Base-by-base conservation (phyloP, 441 rosid species). In the Melastoma candidum region DNA sequence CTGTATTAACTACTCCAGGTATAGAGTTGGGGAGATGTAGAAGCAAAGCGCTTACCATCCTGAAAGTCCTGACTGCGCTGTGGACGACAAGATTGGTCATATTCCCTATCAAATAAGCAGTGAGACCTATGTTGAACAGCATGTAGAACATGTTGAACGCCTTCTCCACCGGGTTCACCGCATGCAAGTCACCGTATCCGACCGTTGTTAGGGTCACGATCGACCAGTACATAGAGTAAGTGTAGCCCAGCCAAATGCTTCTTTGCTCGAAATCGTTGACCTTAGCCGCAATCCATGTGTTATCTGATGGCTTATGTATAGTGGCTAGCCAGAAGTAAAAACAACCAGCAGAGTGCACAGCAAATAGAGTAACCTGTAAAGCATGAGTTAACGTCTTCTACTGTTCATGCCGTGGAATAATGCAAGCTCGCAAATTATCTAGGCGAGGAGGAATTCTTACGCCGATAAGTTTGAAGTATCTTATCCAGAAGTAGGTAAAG, bases 21-120 rank as follows among this genome's bases (percentile, higher is more conserved):
- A 17, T 36, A 36, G 41, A 36, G 7, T 36, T 4, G 41, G 1
- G 41, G 1, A 36, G 41, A 36, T 36, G 41, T 36, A 48, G 39
- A 5, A 45, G 39, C 22, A 17, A 47, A 49, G 48, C 13, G 46
- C 22, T 65, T 76, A 92, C 98, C 93, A 80, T 77, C 63, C 63
- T 56, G 47, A 87, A 82, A 39, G 89, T 88, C n/a, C 72, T 75
- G 45, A 71, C 68, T 7, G 89, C 81, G 3, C 75, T 62, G 58
- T 82, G 94, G 75, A 92, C 97, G 17, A 88, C 57, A 44, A 92
- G 98, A 64, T 80, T 85, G 48, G 97, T 88, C 94, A 88, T 92
- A 87, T 82, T 88, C 56, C 95, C 97, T 10, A 88, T 92, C 49
- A 88, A 74, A 57, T 88, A 92, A 53, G 98, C 83, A 0, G 87